Evolutionary conservation across 164 flowering plant species (phyloP).

Genomic region (Nymphaea thermarum): DNA sequence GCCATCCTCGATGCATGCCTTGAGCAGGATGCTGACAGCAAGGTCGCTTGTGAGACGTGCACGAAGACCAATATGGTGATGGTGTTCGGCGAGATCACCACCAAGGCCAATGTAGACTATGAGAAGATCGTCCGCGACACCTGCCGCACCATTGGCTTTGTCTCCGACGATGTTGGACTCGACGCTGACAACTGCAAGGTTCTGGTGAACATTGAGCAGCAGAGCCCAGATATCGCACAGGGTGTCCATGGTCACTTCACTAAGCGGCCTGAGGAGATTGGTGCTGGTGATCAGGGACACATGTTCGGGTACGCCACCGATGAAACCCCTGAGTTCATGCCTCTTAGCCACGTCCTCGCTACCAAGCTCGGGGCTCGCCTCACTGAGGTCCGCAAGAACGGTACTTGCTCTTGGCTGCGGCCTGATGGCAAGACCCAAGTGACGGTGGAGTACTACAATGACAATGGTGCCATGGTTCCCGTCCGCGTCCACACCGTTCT

Average conservation of each 20-base stretch:
- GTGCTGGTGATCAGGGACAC: constrained; percentile 86
- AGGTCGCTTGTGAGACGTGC: constrained; percentile 84
- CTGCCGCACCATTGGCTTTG: constrained; percentile 63
- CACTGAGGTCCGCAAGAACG: constrained; percentile 66
- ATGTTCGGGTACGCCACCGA: constrained; percentile 90
- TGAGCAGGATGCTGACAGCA: constrained; percentile 69
- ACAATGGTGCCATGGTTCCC: constrained; percentile 73
- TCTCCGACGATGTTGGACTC: constrained; percentile 73
- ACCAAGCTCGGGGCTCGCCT: constrained; percentile 72
- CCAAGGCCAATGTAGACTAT: constrained; percentile 61
- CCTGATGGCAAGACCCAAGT: constrained; percentile 85
- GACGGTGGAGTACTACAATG: constrained; percentile 63
- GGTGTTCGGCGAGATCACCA: constrained; percentile 81
- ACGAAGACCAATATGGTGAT: constrained; percentile 89
- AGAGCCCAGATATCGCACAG: constrained; percentile 82
- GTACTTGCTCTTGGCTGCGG: constrained; percentile 63
- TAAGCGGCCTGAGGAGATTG: constrained; percentile 77
- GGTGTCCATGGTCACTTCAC: constrained; percentile 88
- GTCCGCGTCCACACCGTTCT: constrained; percentile 71
- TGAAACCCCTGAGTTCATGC: constrained; percentile 76
- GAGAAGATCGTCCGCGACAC: constrained; percentile 83
- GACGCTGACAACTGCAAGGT: constrained; percentile 84
- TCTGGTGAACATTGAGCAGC: constrained; percentile 74
- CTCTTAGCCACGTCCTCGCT: constrained; percentile 66
- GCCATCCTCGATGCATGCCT: constrained; percentile 86